Evolutionary conservation across 306 rosid species (phyloP).

Genomic region (Quercus robur): DNA sequence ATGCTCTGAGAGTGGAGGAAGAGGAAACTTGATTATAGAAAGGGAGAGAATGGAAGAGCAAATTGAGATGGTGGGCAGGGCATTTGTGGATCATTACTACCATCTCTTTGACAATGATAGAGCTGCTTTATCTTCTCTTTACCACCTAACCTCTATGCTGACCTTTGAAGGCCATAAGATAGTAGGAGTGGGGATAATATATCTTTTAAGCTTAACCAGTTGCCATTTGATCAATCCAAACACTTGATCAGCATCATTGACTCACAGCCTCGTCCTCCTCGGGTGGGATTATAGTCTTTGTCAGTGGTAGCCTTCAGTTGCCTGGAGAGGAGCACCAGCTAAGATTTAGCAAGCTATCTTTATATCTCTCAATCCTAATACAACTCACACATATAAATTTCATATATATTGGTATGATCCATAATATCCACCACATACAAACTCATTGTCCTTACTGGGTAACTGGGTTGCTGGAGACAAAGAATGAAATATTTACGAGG

Average conservation of each 20-base stretch:
- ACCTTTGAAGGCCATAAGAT: too few species aligned
- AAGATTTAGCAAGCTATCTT: slow-evolving; percentile 34
- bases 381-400: too few species aligned
- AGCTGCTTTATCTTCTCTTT: slow-evolving; percentile 27
- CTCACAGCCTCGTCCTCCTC: slow-evolving; percentile 32
- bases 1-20: too few species aligned
- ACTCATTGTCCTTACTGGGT: too few species aligned
- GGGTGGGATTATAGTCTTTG: slow-evolving; percentile 31
- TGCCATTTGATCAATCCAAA: slow-evolving; percentile 36
- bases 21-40: too few species aligned
- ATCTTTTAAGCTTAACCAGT: slow-evolving; percentile 23
- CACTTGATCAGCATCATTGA: slow-evolving; percentile 40
- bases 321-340: slow-evolving; percentile 35
- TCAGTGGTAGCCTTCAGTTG: slow-evolving; percentile 39
- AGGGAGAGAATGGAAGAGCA: too few species aligned
- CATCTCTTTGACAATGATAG: slow-evolving; percentile 32
- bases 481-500: too few species aligned
- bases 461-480: too few species aligned
- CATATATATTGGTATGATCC: too few species aligned
- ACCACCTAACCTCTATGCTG: slow-evolving; percentile 5
- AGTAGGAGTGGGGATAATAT: background rate
- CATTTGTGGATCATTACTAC: slow-evolving; percentile 39
- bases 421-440: too few species aligned
- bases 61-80: too few species aligned
- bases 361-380: too few species aligned